phyloP scores from a whole-genome alignment of 176 grass and related monocot genomes.

The Sorghum bicolor region DNA sequence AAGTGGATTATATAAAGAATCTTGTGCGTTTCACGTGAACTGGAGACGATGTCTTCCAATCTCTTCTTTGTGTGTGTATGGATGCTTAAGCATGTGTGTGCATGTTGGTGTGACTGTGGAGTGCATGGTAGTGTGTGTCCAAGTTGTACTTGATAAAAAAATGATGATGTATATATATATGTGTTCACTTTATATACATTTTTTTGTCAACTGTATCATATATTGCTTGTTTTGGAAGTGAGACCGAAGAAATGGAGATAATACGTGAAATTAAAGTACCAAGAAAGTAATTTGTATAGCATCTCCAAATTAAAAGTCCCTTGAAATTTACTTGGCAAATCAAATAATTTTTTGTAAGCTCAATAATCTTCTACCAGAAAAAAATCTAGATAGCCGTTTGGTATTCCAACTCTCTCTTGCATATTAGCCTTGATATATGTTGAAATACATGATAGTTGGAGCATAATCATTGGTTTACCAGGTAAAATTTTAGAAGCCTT shows the following conservation, averaged over 20 bases:
- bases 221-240: too few species aligned
- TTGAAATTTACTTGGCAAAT: not conserved
- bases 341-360: not conserved
- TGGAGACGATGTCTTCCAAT: too few species aligned
- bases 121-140: too few species aligned
- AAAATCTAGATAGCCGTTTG: not conserved
- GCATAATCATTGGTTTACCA: not conserved
- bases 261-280: not conserved
- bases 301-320: not conserved
- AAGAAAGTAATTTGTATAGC: not conserved
- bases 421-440: not conserved
- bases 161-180: too few species aligned
- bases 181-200: too few species aligned
- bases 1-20: too few species aligned
- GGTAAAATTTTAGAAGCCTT: not conserved
- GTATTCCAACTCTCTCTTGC: not conserved
- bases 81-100: too few species aligned
- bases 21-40: too few species aligned
- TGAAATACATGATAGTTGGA: not conserved
- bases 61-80: too few species aligned
- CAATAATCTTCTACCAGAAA: not conserved
- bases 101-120: too few species aligned
- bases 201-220: too few species aligned
- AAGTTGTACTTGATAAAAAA: too few species aligned
- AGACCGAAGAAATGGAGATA: not conserved